Percentiles rank a stretch among this genome's conserved stretches.
phyloP scores from a whole-genome alignment of 1,284 basidiomycete species.

The Athelia sp. region DNA sequence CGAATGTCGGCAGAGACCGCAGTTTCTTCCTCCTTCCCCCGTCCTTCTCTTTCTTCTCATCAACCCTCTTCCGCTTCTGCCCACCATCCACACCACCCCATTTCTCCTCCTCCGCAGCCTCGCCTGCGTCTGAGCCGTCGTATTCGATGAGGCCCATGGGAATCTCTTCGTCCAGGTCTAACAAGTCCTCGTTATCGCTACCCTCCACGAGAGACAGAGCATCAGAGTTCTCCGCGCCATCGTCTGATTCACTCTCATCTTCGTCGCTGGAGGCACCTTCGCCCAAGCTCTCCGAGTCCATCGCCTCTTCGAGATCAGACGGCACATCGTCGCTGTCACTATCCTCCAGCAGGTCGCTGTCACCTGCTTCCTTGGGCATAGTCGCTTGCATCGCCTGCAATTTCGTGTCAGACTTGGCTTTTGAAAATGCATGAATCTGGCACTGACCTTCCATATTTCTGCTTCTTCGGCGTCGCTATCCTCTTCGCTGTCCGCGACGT shows the following conservation, averaged over 20 bases:
- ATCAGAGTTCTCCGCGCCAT: conserved; percentile 30
- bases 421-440: background rate
- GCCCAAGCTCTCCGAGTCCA: conserved; percentile 21
- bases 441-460: conserved; percentile 80
- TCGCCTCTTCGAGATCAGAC: conserved; percentile 32
- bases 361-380: conserved; percentile 57
- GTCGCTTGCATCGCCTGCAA: conserved; percentile 77
- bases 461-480: conserved; percentile 52
- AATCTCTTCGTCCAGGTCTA: conserved; percentile 51
- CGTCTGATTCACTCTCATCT: conserved; percentile 15
- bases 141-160: conserved; percentile 56
- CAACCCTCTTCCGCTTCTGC: conserved; percentile 48
- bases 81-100: conserved; percentile 44
- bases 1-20: conserved; percentile 80
- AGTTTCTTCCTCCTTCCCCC: conserved; percentile 67
- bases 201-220: conserved; percentile 55
- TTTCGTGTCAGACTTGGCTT: background rate
- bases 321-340: conserved; percentile 35
- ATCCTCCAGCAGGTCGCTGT: conserved; percentile 39
- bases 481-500: conserved; percentile 30
- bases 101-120: conserved; percentile 45
- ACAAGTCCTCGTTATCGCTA: conserved; percentile 64
- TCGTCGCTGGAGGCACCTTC: conserved; percentile 25
- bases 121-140: conserved; percentile 41
- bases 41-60: conserved; percentile 34